Evolutionary conservation across 2,329 filamentous ascomycete species (phyloP).

Genomic region (Colletotrichum cuscutae): DNA sequence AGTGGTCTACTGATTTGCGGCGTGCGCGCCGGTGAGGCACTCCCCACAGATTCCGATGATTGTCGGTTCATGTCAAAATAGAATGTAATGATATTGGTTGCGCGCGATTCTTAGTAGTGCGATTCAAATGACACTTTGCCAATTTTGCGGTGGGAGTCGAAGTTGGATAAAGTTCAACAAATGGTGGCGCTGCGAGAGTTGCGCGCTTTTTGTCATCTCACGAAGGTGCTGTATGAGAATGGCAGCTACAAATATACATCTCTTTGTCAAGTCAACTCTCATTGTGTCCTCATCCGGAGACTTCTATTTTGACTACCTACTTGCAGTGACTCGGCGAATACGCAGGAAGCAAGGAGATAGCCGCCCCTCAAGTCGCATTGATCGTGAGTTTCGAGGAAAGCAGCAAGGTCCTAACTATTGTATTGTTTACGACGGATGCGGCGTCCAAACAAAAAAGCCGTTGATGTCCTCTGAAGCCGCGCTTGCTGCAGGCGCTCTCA

Average conservation of each 20-base stretch:
- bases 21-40: constrained; percentile 11
- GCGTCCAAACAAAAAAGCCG: constrained; percentile 8
- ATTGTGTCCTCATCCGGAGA: constrained; percentile 26
- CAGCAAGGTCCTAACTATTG: neutral
- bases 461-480: constrained; percentile 12
- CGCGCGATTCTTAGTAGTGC: neutral
- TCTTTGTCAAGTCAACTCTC: constrained; percentile 25
- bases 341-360: constrained; percentile 15
- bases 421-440: constrained; percentile 23
- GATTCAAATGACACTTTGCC: neutral
- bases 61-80: constrained; percentile 11
- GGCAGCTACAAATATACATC: constrained; percentile 9
- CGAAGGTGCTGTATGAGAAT: constrained; percentile 18
- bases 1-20: constrained; percentile 14
- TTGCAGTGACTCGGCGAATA: neutral
- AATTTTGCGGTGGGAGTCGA: neutral
- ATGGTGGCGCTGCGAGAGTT: neutral
- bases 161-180: neutral
- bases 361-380: neutral
- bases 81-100: neutral
- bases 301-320: constrained; percentile 17
- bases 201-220: constrained; percentile 29
- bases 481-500: neutral
- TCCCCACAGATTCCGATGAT: constrained; percentile 13
- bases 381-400: neutral